Evolutionary conservation across 345 rosid species (phyloP).

Genomic region (Hevea brasiliensis): DNA sequence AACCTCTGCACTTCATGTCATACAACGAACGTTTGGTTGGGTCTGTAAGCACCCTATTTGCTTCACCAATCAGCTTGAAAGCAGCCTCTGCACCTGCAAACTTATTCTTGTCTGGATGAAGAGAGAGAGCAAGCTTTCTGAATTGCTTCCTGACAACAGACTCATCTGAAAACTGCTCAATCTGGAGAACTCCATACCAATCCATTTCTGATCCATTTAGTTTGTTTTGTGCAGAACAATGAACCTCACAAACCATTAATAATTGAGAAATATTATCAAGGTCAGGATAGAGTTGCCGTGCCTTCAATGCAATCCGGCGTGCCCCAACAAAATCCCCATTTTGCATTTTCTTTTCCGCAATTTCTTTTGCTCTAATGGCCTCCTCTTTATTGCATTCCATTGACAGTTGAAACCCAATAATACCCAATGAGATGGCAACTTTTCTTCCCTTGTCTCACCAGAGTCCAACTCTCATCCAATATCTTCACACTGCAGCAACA

Average conservation of each 20-base stretch:
- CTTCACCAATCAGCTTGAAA: slow-evolving; percentile 85
- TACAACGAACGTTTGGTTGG: slow-evolving; percentile 44
- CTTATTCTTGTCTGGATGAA: slow-evolving; percentile 93
- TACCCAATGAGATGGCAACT: slow-evolving; percentile 11
- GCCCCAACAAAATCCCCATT: slow-evolving; percentile 61
- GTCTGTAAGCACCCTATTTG: slow-evolving; percentile 61
- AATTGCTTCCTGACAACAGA: slow-evolving; percentile 72
- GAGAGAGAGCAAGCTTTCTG: slow-evolving; percentile 73
- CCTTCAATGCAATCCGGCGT: slow-evolving; percentile 53
- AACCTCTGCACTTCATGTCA: slow-evolving; percentile 51
- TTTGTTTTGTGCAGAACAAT: slow-evolving; percentile 54
- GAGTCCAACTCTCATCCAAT: slow-evolving; percentile 14
- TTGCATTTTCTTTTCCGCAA: slow-evolving; percentile 65
- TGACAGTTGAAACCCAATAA: not conserved
- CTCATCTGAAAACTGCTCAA: slow-evolving; percentile 53
- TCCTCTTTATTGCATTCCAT: slow-evolving; percentile 96
- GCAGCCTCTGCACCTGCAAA: slow-evolving; percentile 90
- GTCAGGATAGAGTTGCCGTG: slow-evolving; percentile 60
- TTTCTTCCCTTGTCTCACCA: not conserved
- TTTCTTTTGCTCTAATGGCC: slow-evolving; percentile 62
- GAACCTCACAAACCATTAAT: slow-evolving; percentile 76
- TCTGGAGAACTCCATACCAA: slow-evolving; percentile 86
- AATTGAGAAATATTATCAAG: slow-evolving; percentile 65
- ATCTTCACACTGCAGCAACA: slow-evolving; percentile 19
- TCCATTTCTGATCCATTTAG: slow-evolving; percentile 55